Percentiles rank a stretch among this genome's conserved stretches.
Conservation (phyloP, 179 eudicot species). For the Amaranthus tricolor region DNA sequence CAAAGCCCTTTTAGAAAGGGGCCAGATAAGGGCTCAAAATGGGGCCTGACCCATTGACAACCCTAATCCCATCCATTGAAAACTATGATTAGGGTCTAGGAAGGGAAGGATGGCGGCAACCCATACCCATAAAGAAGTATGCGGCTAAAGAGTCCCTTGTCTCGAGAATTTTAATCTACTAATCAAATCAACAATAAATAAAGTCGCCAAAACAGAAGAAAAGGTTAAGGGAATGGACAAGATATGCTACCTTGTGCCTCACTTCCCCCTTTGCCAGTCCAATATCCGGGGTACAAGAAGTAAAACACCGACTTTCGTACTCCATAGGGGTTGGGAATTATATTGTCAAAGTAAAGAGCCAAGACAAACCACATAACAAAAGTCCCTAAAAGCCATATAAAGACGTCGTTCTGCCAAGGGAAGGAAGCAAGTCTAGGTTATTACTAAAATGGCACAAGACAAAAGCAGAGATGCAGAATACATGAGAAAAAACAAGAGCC, state of each 20-base stretch:
- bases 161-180: neutral
- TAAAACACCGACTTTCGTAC: constrained; percentile 73
- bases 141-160: too few species aligned
- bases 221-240: neutral
- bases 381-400: constrained; percentile 51
- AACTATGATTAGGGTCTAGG: too few species aligned
- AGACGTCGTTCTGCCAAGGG: constrained; percentile 60
- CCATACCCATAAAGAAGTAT: too few species aligned
- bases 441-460: neutral
- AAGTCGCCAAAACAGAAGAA: neutral
- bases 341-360: constrained; percentile 92
- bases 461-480: neutral
- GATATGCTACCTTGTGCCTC: constrained; percentile 51
- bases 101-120: too few species aligned
- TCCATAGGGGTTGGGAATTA: constrained; percentile 78
- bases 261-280: constrained; percentile 83
- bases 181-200: neutral
- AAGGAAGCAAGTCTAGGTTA: neutral
- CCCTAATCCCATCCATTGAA: too few species aligned
- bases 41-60: too few species aligned
- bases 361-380: constrained; percentile 68
- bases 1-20: too few species aligned
- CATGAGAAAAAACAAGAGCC: neutral
- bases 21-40: too few species aligned
- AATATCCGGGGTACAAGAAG: constrained; percentile 78